Evolutionary conservation across 1,139 yeast species (phyloP), one percentile per base, ranked within the genome.

Genomic region (Pichia cactophila): DNA sequence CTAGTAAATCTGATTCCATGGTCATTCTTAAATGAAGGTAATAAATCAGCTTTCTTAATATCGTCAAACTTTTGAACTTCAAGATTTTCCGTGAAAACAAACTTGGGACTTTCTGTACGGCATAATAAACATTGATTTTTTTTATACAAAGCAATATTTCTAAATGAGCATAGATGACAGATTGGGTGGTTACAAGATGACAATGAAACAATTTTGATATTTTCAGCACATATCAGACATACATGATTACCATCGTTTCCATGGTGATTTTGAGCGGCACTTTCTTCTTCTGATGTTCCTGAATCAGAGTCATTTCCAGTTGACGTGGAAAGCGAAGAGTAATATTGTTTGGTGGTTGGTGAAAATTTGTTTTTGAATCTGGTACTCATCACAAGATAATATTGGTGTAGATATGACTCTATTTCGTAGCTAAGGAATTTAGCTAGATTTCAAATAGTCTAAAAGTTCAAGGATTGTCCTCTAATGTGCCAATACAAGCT

Each of bases 211-310:
- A 75, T 77, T 26, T 58, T 60, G 41, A 89, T 73, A 42, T 69
- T 71, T 45, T 86, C 84, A 1, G 97, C 95, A 70, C 99, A 92
- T 50, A 92, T 87, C 39, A 89, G 68, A 70, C 97, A 90, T 29
- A 71, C 66, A 29, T 75, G 79, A 10, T 59, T 55, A 20, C 67
- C 70, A 16, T 65, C 68, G 5, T 64, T 67, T 16, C 64, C 41
- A 12, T 38, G 26, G 14, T 38, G 7, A 12, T 14, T 38, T 11
- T 16, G 12, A 5, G 11, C 38, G 5, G 20, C 6, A 35, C 23
- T 14, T 35, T 35, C 38, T 16, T 35, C 38, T 16, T 17, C 38
- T 6, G 38, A 35, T 9, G 23, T 10, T 9, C 20, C 14, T 8
- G 23, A 35, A 16, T 35, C 23, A 9, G 38, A 17, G 20, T 17